Evolutionary conservation across 768 basidiomycete species (phyloP).

Genomic region (Phlebiopsis gigantea): DNA sequence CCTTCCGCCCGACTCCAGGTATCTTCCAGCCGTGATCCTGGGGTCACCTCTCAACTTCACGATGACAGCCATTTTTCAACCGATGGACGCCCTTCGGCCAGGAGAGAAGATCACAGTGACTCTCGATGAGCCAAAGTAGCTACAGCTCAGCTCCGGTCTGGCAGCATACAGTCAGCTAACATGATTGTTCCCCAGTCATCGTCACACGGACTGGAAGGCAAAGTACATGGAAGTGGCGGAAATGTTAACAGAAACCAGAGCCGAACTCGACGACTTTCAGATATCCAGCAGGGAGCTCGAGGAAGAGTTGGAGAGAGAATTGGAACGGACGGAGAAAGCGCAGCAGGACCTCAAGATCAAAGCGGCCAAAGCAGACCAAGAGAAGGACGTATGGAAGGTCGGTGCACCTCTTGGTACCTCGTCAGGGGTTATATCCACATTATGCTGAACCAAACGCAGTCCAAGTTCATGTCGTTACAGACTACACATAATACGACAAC

Average conservation of each 20-base stretch:
- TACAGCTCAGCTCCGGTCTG: neutral
- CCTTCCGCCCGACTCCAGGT: constrained; percentile 4
- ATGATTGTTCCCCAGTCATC: constrained; percentile 38
- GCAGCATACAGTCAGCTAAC: constrained; percentile 6
- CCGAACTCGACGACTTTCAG: constrained; percentile 85
- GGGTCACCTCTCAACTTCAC: constrained; percentile 28
- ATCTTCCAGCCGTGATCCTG: constrained; percentile 8
- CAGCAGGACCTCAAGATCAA: constrained; percentile 77
- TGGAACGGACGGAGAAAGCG: constrained; percentile 81
- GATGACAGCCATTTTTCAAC: constrained; percentile 52
- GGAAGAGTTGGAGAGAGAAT: constrained; percentile 87
- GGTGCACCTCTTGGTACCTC: constrained; percentile 18
- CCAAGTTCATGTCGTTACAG: constrained; percentile 84
- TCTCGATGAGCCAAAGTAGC: constrained; percentile 12
- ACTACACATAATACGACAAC: constrained; percentile 88
- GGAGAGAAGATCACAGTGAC: constrained; percentile 5
- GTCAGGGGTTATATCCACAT: neutral
- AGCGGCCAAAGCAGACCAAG: constrained; percentile 61
- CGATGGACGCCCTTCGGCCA: constrained; percentile 49
- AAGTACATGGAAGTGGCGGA: constrained; percentile 82
- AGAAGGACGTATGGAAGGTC: constrained; percentile 94
- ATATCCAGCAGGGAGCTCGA: constrained; percentile 86
- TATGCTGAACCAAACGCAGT: constrained; percentile 30
- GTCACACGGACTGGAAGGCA: constrained; percentile 64
- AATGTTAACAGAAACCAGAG: constrained; percentile 78